These are phyloP conservation scores for Pestalotiopsis sp. DNA, from an alignment of 2,329 filamentous ascomycete species.

Conservation along the genomic window DNA sequence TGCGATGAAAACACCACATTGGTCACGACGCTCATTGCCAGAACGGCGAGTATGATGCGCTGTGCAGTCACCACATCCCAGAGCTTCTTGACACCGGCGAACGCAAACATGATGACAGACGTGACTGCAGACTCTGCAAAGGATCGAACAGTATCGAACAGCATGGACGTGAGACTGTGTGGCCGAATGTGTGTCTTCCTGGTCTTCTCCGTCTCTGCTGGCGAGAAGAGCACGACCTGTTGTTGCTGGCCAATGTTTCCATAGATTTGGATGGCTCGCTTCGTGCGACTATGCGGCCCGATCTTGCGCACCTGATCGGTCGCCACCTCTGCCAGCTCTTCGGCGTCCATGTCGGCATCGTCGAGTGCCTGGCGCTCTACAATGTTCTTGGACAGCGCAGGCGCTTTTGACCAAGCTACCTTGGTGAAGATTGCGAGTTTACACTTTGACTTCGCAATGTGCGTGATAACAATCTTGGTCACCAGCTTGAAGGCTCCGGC, in stretches of 20 bases:
- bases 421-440: conserved; percentile 87
- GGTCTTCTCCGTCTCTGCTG: conserved; percentile 44
- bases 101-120: conserved; percentile 75
- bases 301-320: conserved; percentile 77
- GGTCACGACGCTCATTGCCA: conserved; percentile 67
- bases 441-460: conserved; percentile 87
- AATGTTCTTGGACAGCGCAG: conserved; percentile 59
- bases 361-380: conserved; percentile 73
- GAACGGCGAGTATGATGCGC: conserved; percentile 67
- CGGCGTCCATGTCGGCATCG: conserved; percentile 71
- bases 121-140: conserved; percentile 74
- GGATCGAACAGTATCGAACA: conserved; percentile 72
- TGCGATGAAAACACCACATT: conserved; percentile 77
- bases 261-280: conserved; percentile 77
- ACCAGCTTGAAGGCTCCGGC: conserved; percentile 77
- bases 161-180: conserved; percentile 65
- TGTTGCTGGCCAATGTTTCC: conserved; percentile 71
- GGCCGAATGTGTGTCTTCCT: conserved; percentile 62
- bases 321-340: conserved; percentile 73
- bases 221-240: conserved; percentile 61
- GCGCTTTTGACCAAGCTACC: conserved; percentile 79
- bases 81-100: conserved; percentile 63
- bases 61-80: conserved; percentile 73
- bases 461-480: conserved; percentile 91
- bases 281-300: conserved; percentile 72